phyloP scores from a whole-genome alignment of 2,329 filamentous ascomycete genomes.

The Penicillium crustosum region DNA sequence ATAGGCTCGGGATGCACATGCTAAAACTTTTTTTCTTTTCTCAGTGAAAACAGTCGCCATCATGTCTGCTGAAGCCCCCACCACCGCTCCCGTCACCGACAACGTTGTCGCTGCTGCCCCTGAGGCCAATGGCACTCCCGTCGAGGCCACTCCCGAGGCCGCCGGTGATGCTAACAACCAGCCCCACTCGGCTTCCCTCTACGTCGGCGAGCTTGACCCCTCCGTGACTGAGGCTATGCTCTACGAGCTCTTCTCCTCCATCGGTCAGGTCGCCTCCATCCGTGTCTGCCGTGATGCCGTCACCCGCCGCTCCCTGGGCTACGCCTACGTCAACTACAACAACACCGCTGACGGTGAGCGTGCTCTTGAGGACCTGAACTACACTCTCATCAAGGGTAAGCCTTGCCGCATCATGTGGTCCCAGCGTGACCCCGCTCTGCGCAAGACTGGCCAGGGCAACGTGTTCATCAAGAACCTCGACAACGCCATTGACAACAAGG shows the following conservation, averaged over 20 bases:
- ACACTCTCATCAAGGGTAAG: conserved; percentile 97
- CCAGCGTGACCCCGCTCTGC: conserved; percentile 96
- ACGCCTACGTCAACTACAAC: conserved; percentile 99
- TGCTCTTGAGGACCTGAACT: conserved; percentile 98
- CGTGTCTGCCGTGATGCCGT: conserved; percentile 99
- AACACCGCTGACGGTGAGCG: conserved; percentile 94
- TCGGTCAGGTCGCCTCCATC: conserved; percentile 97
- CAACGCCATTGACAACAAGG: conserved; percentile 99
- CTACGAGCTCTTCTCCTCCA: conserved; percentile 99
- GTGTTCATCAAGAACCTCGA: conserved; percentile 99
- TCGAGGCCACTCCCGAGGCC: conserved; percentile 59
- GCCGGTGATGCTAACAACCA: conserved; percentile 63
- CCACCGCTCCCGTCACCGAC: conserved; percentile 68
- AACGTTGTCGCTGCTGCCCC: conserved; percentile 60
- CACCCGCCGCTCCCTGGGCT: conserved; percentile 96
- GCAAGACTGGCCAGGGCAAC: conserved; percentile 98
- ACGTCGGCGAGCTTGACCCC: conserved; percentile 96
- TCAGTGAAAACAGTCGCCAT: conserved; percentile 68
- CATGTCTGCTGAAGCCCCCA: conserved; percentile 77
- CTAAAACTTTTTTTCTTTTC: conserved; percentile 15
- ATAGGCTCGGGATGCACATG: conserved; percentile 7
- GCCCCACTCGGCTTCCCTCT: conserved; percentile 94
- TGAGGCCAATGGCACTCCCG: conserved; percentile 54
- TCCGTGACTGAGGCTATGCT: conserved; percentile 99
- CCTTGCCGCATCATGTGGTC: conserved; percentile 99